A percentile compares a stretch with the other conserved stretches of the same genome.
Conservation (phyloP, 148 eudicot species). For the Heliamphora exappendiculata region DNA sequence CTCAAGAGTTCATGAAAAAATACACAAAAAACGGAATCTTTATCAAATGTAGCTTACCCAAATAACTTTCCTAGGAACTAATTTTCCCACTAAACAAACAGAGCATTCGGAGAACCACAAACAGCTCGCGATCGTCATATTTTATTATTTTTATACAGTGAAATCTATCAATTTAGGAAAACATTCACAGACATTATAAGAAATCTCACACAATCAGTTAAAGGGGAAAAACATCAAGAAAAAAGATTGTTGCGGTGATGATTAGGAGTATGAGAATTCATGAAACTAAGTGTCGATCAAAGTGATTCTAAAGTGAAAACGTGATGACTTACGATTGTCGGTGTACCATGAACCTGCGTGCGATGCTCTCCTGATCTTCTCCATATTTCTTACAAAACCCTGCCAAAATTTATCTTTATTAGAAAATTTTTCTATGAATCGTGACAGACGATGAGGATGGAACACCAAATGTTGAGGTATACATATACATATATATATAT, state of each 20-base stretch:
- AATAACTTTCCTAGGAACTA: too few species aligned
- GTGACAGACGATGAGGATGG: neutral
- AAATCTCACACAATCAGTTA: neutral
- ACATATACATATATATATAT: too few species aligned
- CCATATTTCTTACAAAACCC: slow-evolving; percentile 29
- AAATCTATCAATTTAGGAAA: neutral
- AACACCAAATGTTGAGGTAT: neutral
- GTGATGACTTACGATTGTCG: slow-evolving; percentile 52
- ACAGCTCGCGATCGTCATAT: too few species aligned
- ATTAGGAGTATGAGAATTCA: neutral
- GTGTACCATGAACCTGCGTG: slow-evolving; percentile 99
- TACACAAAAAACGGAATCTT: neutral
- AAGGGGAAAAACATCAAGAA: neutral
- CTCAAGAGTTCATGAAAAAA: neutral
- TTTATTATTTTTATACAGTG: too few species aligned
- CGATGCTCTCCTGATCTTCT: slow-evolving; percentile 59
- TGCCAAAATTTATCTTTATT: neutral
- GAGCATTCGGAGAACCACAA: too few species aligned
- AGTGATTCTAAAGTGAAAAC: neutral
- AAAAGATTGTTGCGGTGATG: neutral
- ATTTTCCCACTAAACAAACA: too few species aligned
- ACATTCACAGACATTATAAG: too few species aligned
- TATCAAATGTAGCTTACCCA: too few species aligned
- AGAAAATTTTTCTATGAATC: too few species aligned
- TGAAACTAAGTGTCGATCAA: neutral